These are phyloP conservation scores for Termitomyces sp. DNA, from an alignment of 768 basidiomycete species.

Conservation along the genomic window DNA sequence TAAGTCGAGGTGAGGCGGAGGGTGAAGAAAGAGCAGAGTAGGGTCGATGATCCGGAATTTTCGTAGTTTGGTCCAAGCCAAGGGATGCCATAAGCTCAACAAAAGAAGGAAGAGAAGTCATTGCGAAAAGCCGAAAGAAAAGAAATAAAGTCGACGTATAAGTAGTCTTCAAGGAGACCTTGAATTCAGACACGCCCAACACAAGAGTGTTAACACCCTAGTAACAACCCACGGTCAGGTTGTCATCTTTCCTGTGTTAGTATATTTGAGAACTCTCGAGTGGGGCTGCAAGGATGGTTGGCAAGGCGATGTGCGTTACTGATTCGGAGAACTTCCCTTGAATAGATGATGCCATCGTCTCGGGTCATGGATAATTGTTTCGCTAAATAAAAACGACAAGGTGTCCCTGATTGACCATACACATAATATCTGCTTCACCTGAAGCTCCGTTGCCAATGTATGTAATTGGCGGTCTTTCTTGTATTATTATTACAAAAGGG, in stretches of 20 bases:
- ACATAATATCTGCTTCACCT: neutral
- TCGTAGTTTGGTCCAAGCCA: constrained; percentile 50
- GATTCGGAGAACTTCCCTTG: constrained; percentile 12
- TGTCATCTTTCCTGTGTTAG: constrained; percentile 45
- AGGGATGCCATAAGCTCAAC: constrained; percentile 83
- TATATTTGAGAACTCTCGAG: constrained; percentile 23
- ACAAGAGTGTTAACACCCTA: constrained; percentile 35
- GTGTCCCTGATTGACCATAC: neutral
- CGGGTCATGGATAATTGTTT: neutral
- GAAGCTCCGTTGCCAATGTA: neutral
- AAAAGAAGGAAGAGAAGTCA: constrained; percentile 80
- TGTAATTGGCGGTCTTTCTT: neutral
- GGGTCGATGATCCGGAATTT: constrained; percentile 28
- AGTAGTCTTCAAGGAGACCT: constrained; percentile 23
- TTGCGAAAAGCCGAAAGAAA: constrained; percentile 27
- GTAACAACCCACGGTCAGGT: constrained; percentile 56
- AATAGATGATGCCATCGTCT: constrained; percentile 16
- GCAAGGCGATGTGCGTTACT: constrained; percentile 52
- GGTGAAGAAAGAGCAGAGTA: constrained; percentile 42
- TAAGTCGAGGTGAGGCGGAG: constrained; percentile 31
- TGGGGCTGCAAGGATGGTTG: constrained; percentile 45
- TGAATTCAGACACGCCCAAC: constrained; percentile 18
- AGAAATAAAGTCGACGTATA: constrained; percentile 25
- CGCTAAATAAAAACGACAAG: neutral
- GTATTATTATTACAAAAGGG: neutral